These are phyloP conservation scores for Penicillium sclerotigenum DNA, from an alignment of 2,329 filamentous ascomycete species.

Conservation along the genomic window DNA sequence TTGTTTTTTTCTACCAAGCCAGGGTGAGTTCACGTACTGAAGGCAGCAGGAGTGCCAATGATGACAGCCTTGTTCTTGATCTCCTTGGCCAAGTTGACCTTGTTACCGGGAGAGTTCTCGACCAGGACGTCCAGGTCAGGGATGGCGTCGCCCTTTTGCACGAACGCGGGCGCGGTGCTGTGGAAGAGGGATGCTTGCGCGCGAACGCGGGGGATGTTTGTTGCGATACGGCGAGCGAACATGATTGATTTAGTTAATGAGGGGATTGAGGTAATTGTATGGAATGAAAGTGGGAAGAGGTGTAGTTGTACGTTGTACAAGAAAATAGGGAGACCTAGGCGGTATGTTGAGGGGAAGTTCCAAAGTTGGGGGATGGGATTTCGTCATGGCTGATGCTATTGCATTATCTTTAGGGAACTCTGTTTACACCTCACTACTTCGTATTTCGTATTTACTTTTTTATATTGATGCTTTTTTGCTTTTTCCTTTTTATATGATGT, in stretches of 20 bases:
- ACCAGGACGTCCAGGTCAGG: constrained; percentile 74
- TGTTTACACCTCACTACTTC: not conserved
- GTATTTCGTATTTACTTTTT: not conserved
- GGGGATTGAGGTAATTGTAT: not conserved
- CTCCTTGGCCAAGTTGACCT: constrained; percentile 80
- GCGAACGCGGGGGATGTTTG: constrained; percentile 30
- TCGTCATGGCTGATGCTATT: constrained; percentile 5
- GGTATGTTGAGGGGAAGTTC: not conserved
- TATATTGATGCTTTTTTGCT: not conserved
- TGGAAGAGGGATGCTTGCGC: constrained; percentile 38
- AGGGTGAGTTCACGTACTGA: constrained; percentile 48
- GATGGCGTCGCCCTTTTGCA: constrained; percentile 75
- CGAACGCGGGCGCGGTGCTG: constrained; percentile 44
- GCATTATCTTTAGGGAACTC: not conserved
- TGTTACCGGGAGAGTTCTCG: constrained; percentile 86
- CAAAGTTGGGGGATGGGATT: not conserved
- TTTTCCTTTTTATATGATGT: not conserved
- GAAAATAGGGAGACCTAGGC: not conserved
- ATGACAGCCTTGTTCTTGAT: constrained; percentile 74
- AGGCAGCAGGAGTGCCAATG: constrained; percentile 79
- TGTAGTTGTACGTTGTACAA: not conserved
- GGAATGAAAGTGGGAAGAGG: not conserved
- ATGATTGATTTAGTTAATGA: constrained; percentile 20
- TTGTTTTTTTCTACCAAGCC: not conserved
- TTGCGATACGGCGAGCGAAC: constrained; percentile 40